Base-by-base conservation (phyloP, 2,329 filamentous ascomycete species). In the Penicillium sp. region DNA sequence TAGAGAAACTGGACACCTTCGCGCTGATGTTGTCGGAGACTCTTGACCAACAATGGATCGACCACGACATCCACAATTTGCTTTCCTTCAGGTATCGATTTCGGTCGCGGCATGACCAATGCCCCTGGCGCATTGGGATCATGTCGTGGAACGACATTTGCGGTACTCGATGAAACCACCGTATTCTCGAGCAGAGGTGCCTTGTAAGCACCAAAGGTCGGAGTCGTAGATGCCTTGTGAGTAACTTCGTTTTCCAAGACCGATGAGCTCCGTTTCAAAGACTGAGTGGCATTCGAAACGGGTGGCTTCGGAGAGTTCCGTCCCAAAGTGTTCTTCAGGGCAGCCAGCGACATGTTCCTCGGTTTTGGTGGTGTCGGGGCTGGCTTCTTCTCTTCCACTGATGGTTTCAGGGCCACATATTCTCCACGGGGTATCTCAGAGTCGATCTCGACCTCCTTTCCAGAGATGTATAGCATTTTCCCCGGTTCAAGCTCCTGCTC, bases 1-100 rank as follows among this genome's bases (percentile, higher is more conserved):
- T 90, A 90, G 39, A 90, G 68, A 61, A 90, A 89, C 44, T 81
- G 76, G 0, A 89, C 84, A 20, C 87, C 87, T 62, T 86, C 82
- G 13, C 83, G 78, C 64, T 90, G 87, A 65, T 90, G 87, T 11
- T 82, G 80, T 25, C 86, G 80, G 8, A 90, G 73, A 58, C 84
- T 79, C 56, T 81, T 83, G 7, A 76, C 73, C 14, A 90, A 65
- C 10, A 87, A 69, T 2, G 87, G 87, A 66, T 90, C 87, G 3
- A 90, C 78, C 0, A 89, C 86, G 1, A 90, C 86, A 67, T 89
- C 87, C 1, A 89, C 85, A 44, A 88, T 75, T 46, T 83, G 80
- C 63, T 84, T 87, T 1, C 84, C 85, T 51, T 78, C 79, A 0
- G 83, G 81, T 42, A 76, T 77, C 11, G 71, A 68, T 20, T 66